phyloP scores from a whole-genome alignment of 805 yeast genomes.

The Saccharomycopsis babjevae region DNA sequence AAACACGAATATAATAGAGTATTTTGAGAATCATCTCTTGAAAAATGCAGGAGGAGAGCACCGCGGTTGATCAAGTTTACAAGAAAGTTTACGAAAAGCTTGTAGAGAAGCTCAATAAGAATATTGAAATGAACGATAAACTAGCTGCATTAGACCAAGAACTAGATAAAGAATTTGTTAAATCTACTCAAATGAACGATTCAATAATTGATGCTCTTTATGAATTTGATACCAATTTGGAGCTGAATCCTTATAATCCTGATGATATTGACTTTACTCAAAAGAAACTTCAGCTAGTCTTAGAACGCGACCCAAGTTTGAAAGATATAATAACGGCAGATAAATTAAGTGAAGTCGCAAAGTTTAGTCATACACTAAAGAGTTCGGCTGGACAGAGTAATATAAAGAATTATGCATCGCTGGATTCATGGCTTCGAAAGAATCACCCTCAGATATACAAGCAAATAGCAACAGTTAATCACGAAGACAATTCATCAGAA shows the following conservation, averaged over 20 bases:
- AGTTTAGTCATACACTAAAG: neutral
- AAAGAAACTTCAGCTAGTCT: neutral
- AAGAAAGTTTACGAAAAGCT: neutral
- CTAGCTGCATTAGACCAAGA: neutral
- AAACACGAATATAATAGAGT: neutral
- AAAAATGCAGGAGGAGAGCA: neutral
- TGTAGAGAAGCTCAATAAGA: neutral
- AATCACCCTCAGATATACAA: neutral
- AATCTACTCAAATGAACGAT: neutral
- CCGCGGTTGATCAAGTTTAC: neutral
- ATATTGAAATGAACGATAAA: neutral
- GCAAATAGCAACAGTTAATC: neutral
- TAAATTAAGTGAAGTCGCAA: neutral
- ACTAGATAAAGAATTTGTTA: neutral
- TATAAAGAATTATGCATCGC: neutral
- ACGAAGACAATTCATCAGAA: neutral
- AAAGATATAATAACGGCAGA: neutral
- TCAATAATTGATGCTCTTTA: neutral
- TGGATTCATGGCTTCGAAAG: neutral
- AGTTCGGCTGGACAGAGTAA: neutral
- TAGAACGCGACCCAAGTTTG: neutral
- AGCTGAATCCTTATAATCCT: neutral
- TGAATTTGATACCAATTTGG: neutral
- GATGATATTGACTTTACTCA: neutral
- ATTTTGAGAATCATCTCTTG: neutral